Percentiles rank a stretch among this genome's conserved stretches.
phyloP scores from a whole-genome alignment of 2,329 filamentous ascomycete genomes.

The Plenodomus biglobosus region DNA sequence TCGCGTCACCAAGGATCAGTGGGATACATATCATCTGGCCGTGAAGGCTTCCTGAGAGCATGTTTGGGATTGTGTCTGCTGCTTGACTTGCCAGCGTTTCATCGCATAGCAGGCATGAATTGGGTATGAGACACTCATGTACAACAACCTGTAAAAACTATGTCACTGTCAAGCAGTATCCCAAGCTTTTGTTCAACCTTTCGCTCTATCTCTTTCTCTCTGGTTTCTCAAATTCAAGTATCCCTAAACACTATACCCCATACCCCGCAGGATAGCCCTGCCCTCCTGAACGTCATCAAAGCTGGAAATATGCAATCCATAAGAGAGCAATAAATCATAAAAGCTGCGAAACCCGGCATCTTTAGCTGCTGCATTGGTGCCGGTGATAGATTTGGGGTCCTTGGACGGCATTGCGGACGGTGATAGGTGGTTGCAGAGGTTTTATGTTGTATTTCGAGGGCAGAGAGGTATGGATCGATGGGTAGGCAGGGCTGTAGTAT shows the following conservation, averaged over 20 bases:
- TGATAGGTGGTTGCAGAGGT: background rate
- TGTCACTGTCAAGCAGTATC: no score
- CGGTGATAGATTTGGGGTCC: constrained; percentile 7
- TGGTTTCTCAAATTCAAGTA: no score
- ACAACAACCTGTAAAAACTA: background rate
- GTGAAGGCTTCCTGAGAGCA: constrained; percentile 14
- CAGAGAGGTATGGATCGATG: no score
- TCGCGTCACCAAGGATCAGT: constrained; percentile 61
- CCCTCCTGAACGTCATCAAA: constrained; percentile 22
- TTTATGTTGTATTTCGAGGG: no score
- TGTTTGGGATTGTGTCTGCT: background rate
- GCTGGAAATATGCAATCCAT: constrained; percentile 12
- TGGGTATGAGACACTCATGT: background rate
- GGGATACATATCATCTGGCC: constrained; percentile 61
- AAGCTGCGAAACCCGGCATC: constrained; percentile 18
- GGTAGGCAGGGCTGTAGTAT: no score
- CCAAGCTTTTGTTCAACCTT: no score
- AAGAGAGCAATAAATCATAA: constrained; percentile 16
- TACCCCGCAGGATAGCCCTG: constrained; percentile 20
- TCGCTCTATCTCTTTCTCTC: no score
- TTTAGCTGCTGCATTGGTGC: constrained; percentile 12
- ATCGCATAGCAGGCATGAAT: background rate
- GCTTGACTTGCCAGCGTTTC: background rate
- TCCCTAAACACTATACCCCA: constrained; percentile 19
- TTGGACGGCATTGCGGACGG: constrained; percentile 6